Evolutionary conservation across 768 basidiomycete genomes (phyloP), one percentile per base, ranked within the genome.

Genomic region (Psilocybe cubensis): DNA sequence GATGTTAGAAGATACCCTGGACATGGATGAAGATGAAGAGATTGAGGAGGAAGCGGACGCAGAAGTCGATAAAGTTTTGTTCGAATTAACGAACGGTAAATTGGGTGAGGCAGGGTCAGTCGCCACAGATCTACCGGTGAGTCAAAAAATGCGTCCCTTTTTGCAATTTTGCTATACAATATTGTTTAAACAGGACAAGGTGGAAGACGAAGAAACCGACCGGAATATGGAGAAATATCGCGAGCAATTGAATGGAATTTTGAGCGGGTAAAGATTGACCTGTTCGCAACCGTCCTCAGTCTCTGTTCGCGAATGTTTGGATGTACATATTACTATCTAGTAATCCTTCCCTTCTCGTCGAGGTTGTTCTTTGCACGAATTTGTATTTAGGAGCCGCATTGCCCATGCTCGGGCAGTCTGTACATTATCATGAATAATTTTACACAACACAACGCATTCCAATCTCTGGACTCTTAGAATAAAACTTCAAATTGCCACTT

Each of bases 21-120:
- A 94, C 45, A 79, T 94, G 72, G 94, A 96, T 3, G 94, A 96
- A 46, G 96, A 97, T 42, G 95, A 96, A 61, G 96, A 96, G 64
- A 72, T 98, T 27, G 92, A 94, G 66, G 95, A 96, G 63, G 97
- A 99, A 74, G 97, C 97, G 3, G 95, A 98, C 65, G 93, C 86
- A 10, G 97, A 99, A 70, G 93, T 99, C 9, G 97, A 99, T 69
- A 97, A 96, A 70, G 92, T 99, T 12, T 70, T 99, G 35, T 98
- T 89, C 65, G 95, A 98, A 55, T 80, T 99, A 58, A 99, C 97
- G 8, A 88, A 98, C 61, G 97, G 96, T 52, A 96, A 96, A 74
- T 79, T 97, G n/a, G 95, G 95, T 5, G 84, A 90, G 68, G 91
- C 86, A 42, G 92, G 92, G 11, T 70, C 83, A 23, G 92, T 89